Evolutionary conservation across 148 eudicot species (phyloP).

Genomic region (Heliamphora exappendiculata): DNA sequence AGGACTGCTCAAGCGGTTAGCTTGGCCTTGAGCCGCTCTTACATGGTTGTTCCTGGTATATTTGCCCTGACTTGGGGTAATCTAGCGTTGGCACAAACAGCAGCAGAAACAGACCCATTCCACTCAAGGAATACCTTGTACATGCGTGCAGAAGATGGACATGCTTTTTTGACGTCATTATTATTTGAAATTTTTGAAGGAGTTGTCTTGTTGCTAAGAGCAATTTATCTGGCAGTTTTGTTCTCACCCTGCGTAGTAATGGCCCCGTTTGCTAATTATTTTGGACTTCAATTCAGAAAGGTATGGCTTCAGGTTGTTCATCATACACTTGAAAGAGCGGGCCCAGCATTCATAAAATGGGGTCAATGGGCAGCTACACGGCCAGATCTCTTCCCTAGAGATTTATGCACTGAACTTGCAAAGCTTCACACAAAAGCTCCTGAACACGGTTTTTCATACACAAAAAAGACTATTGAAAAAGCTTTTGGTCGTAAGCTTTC

Average conservation of each 20-base stretch:
- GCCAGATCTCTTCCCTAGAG: constrained; percentile 87
- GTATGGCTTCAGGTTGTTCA: constrained; percentile 75
- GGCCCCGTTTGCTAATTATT: constrained; percentile 83
- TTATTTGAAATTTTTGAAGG: constrained; percentile 46
- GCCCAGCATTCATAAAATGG: constrained; percentile 98
- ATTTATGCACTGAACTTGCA: constrained; percentile 68
- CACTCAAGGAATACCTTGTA: constrained; percentile 44
- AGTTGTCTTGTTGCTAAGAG: constrained; percentile 61
- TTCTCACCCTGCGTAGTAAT: constrained; percentile 79
- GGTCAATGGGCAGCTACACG: constrained; percentile 99
- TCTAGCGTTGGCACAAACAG: constrained; percentile 36
- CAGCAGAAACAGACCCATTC: constrained; percentile 44
- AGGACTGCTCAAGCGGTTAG: constrained; percentile 70
- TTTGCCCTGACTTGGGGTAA: constrained; percentile 53
- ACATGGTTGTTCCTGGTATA: constrained; percentile 64
- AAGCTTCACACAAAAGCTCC: constrained; percentile 95
- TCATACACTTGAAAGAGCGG: constrained; percentile 77
- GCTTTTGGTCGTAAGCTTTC: constrained; percentile 81
- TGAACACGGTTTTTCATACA: constrained; percentile 79
- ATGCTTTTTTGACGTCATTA: constrained; percentile 41
- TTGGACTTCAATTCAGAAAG: constrained; percentile 57
- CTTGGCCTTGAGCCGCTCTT: constrained; percentile 66
- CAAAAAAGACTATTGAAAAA: constrained; percentile 70
- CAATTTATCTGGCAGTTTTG: constrained; percentile 53
- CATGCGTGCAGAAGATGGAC: constrained; percentile 67